Percentiles rank a stretch among this genome's conserved stretches.
These are phyloP conservation scores for Sclerotinia glacialis DNA, from an alignment of 2,329 filamentous ascomycete genomes.

Conservation along the genomic window DNA sequence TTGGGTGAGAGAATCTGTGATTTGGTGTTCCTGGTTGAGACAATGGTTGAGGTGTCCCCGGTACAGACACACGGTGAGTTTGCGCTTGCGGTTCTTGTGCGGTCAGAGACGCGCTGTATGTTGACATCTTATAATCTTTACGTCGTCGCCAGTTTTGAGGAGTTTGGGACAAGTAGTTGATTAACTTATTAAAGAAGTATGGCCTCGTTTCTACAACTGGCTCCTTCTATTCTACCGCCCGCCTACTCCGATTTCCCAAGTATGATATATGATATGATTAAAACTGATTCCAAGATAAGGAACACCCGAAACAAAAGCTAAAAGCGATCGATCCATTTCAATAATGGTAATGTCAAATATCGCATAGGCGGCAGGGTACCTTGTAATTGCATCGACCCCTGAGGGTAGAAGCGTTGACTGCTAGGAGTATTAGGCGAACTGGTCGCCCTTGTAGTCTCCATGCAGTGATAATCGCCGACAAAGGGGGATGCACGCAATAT, in stretches of 20 bases:
- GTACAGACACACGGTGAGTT: background rate
- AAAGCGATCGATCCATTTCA: background rate
- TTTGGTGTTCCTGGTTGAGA: constrained; percentile 17
- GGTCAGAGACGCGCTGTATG: constrained; percentile 9
- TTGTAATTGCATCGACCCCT: constrained; percentile 8
- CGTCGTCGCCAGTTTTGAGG: background rate
- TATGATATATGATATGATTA: background rate
- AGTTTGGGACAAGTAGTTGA: background rate
- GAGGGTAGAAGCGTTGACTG: background rate
- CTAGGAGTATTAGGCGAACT: background rate
- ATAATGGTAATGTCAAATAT: background rate
- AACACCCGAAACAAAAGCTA: background rate
- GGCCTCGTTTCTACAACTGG: background rate
- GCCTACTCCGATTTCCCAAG: background rate
- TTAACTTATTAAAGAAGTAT: background rate
- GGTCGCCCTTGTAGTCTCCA: constrained; percentile 8
- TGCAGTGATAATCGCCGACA: constrained; percentile 4
- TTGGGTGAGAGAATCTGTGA: constrained; percentile 7
- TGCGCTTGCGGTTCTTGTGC: constrained; percentile 7
- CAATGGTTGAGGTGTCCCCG: constrained; percentile 6
- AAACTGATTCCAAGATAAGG: constrained; percentile 15
- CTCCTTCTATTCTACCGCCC: background rate
- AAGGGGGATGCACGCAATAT: background rate
- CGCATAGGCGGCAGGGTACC: constrained; percentile 5
- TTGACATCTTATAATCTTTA: constrained; percentile 8